These are phyloP conservation scores for Ligustrum vulgare DNA, from an alignment of 257 asterid species.

Conservation along the genomic window DNA sequence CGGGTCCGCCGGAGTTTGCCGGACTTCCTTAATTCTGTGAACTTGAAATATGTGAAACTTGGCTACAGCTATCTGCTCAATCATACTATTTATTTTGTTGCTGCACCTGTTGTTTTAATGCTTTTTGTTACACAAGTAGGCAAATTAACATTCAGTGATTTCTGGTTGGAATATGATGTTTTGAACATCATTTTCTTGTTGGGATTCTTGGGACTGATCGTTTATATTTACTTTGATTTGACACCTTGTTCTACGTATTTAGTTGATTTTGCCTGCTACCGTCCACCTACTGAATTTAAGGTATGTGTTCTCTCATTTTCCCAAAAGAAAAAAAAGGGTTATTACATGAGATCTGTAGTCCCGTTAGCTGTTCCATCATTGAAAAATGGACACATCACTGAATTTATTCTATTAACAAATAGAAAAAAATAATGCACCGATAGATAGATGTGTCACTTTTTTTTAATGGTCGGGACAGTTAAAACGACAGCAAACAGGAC, in stretches of 20 bases:
- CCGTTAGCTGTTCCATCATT: too few species aligned
- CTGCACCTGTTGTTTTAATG: conserved; percentile 34
- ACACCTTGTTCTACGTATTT: conserved; percentile 54
- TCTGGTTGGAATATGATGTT: conserved; percentile 30
- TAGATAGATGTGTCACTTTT: too few species aligned
- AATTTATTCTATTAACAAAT: too few species aligned
- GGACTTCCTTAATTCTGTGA: conserved; percentile 53
- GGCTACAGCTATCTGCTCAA: conserved; percentile 59
- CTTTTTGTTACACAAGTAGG: conserved; percentile 36
- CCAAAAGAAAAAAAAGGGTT: too few species aligned
- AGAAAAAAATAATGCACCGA: too few species aligned
- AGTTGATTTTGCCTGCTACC: conserved; percentile 55
- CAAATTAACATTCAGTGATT: conserved; percentile 37
- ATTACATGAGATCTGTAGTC: too few species aligned
- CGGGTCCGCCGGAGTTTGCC: conserved; percentile 59
- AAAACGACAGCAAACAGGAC: neutral
- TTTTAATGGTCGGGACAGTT: neutral
- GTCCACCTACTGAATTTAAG: conserved; percentile 63
- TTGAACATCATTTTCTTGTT: conserved; percentile 28
- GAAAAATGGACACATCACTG: too few species aligned
- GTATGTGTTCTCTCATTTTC: conserved; percentile 22
- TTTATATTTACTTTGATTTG: conserved; percentile 37
- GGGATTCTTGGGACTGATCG: conserved; percentile 40
- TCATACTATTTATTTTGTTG: conserved; percentile 38
- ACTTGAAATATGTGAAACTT: conserved; percentile 57